A percentile compares a stretch with the other conserved stretches of the same genome.
phyloP scores from a whole-genome alignment of 345 rosid genomes.

The Adansonia digitata region DNA sequence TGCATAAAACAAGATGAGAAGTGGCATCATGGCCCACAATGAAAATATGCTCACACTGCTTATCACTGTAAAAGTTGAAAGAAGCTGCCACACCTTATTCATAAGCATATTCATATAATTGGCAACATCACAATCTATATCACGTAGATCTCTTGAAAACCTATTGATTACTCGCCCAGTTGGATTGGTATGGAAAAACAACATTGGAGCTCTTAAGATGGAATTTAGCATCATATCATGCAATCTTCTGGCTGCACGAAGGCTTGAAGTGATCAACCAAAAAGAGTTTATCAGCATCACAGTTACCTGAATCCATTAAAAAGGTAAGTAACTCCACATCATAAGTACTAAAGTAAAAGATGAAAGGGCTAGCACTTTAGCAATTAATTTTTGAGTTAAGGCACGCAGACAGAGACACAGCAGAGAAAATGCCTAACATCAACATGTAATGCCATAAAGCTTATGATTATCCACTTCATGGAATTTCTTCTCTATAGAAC shows the following conservation, averaged over 20 bases:
- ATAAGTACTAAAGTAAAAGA: background rate
- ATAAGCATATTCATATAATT: conserved; percentile 60
- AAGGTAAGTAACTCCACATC: background rate
- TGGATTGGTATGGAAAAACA: conserved; percentile 93
- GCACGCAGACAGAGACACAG: background rate
- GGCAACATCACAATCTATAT: conserved; percentile 81
- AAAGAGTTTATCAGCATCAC: conserved; percentile 73
- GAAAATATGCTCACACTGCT: conserved; percentile 87
- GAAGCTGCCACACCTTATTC: conserved; percentile 72
- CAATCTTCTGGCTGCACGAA: conserved; percentile 74
- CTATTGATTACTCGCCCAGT: conserved; percentile 84
- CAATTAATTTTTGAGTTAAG: background rate
- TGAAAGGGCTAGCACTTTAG: background rate
- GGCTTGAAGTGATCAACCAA: conserved; percentile 84
- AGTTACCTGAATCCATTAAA: conserved; percentile 48
- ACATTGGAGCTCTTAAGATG: conserved; percentile 85
- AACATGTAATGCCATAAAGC: background rate
- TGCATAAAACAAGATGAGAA: conserved; percentile 77
- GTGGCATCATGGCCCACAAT: conserved; percentile 93
- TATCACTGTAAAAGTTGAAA: conserved; percentile 83
- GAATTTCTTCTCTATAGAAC: background rate
- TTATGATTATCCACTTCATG: background rate
- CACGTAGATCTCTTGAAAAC: conserved; percentile 90
- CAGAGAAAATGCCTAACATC: background rate
- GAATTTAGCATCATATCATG: conserved; percentile 75